These are phyloP conservation scores for Candida takata DNA, from an alignment of 805 yeast species.

Conservation along the genomic window DNA sequence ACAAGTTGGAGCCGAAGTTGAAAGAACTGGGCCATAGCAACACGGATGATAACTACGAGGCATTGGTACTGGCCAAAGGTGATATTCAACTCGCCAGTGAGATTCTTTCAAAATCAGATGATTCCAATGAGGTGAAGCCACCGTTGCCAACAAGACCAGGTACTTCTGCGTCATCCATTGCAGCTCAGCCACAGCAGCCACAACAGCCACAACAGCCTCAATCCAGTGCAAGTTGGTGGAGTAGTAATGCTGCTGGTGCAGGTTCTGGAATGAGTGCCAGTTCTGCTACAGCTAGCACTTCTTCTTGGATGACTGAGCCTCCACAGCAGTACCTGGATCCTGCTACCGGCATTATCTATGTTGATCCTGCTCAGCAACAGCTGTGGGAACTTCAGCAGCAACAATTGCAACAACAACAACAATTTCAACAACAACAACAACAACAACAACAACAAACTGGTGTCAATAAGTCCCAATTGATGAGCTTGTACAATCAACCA, in stretches of 20 bases:
- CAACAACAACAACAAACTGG: constrained; percentile 8
- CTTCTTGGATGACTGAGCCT: constrained; percentile 34
- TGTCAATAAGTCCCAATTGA: constrained; percentile 13
- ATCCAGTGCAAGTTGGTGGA: constrained; percentile 19
- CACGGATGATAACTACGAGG: constrained; percentile 54
- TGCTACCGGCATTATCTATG: constrained; percentile 58
- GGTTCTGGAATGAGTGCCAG: constrained; percentile 23
- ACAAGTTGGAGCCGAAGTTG: constrained; percentile 40
- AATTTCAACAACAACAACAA: constrained; percentile 2
- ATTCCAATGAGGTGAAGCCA: constrained; percentile 42
- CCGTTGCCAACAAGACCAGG: constrained; percentile 34
- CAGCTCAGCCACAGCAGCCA: constrained; percentile 3
- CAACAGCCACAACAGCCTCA: constrained; percentile 3
- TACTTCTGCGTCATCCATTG: too few relatives aligned
- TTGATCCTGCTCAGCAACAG: constrained; percentile 58
- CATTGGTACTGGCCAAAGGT: constrained; percentile 53
- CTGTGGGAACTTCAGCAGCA: constrained; percentile 22
- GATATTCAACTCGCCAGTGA: constrained; percentile 53
- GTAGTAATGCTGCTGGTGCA: neutral
- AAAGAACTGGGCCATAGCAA: constrained; percentile 52
- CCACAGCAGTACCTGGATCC: constrained; percentile 70
- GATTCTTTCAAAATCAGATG: constrained; percentile 38
- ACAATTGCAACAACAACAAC: constrained; percentile 11
- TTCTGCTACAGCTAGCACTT: constrained; percentile 23
- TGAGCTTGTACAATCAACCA: constrained; percentile 26